Evolutionary conservation across 768 basidiomycete genomes (phyloP), one percentile per base, ranked within the genome.

Genomic region (Pholiota microspora): DNA sequence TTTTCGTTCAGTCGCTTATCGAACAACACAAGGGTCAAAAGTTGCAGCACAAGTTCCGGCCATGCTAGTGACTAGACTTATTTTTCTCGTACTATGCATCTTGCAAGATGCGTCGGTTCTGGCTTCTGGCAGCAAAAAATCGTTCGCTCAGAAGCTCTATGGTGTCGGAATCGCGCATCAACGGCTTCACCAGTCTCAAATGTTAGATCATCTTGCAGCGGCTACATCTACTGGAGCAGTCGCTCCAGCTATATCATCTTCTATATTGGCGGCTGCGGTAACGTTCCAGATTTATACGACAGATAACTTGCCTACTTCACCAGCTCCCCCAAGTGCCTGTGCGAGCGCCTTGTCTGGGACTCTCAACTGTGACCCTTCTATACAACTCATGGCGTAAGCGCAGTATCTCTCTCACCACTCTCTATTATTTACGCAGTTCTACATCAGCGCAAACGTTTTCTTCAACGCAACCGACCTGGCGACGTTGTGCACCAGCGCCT

Each of bases 401-500:
- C 13, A 36, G 6, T 48, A 12, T 46, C 9, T 42, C 21, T 27
- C 7, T 49, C 10, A 31, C 35, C n/a, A 6, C 50, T 38, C 53
- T 16, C 51, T 32, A 13, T 44, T 49, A 28, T 28, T 31, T 53
- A 32, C 38, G 45, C 32, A 8, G 12, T 2, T 21, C 16, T 21
- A 21, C 9, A 42, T 23, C n/a, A 48, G 46, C 4, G 28, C 46
- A 5, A 48, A 48, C 13, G 29, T 34, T 3, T 48, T 48, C 32
- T 60, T 59, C 45, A 55, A 53, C 18, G 47, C 42, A 25, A 46
- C 55, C 40, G 51, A 35, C 18, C 59, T 61, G 8, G 16, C 28
- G 8, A 38, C 49, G 4, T 54, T 65, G 29, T 67, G 66, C 49
- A 67, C 60, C 23, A 45, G 44, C 12, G 54, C 49, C 27, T 67